Evolutionary conservation across 768 basidiomycete species (phyloP).

Genomic region (Russula griseocarnosa): DNA sequence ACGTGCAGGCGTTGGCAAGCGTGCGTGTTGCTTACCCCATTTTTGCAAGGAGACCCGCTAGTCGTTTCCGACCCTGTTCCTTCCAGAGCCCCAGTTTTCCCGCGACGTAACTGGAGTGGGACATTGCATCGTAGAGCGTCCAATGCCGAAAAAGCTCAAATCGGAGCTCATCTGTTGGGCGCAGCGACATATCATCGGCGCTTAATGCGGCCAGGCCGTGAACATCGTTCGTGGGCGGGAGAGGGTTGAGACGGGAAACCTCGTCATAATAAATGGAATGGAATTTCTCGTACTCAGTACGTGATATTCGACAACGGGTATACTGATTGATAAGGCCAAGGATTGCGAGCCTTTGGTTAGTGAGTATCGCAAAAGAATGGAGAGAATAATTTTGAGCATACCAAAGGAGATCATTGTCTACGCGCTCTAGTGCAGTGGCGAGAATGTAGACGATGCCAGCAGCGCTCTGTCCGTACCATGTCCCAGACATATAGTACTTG

Average conservation of each 20-base stretch:
- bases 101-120: constrained; percentile 93
- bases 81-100: constrained; percentile 96
- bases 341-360: constrained; percentile 76
- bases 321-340: constrained; percentile 94
- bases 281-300: constrained; percentile 77
- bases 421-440: constrained; percentile 84
- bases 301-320: constrained; percentile 79
- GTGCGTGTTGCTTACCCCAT: constrained; percentile 72
- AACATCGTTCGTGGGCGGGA: constrained; percentile 42
- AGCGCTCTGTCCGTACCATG: constrained; percentile 85
- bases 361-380: neutral
- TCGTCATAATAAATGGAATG: constrained; percentile 84
- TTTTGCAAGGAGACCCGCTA: constrained; percentile 92
- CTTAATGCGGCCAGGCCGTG: constrained; percentile 50
- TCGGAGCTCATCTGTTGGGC: constrained; percentile 82
- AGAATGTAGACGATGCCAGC: constrained; percentile 86
- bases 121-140: constrained; percentile 98
- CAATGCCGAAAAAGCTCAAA: constrained; percentile 97
- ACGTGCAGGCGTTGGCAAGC: neutral
- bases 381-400: constrained; percentile 35
- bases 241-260: constrained; percentile 84
- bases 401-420: constrained; percentile 94
- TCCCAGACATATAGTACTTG: constrained; percentile 81
- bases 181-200: constrained; percentile 82
- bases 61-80: constrained; percentile 81